Conservation (phyloP, 495 filamentous ascomycete species). For the Penicillium lagena region DNA sequence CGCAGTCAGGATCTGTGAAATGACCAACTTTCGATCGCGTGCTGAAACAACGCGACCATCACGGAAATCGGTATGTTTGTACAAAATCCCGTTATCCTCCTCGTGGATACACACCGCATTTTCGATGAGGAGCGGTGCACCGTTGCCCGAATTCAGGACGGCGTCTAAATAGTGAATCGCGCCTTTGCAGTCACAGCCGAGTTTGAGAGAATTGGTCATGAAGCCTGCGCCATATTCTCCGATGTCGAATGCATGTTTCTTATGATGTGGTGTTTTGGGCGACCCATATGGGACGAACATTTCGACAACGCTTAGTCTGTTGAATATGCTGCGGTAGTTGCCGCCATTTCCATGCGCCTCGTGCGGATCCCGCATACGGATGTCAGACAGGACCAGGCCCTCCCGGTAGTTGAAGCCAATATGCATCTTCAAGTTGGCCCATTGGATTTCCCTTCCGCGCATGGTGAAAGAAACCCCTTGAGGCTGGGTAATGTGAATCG, state of each 20-base stretch:
- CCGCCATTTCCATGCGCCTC: conserved; percentile 53
- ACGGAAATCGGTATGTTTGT: conserved; percentile 81
- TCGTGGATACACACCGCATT: conserved; percentile 79
- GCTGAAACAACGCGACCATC: conserved; percentile 61
- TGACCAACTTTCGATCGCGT: conserved; percentile 62
- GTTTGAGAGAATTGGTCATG: conserved; percentile 67
- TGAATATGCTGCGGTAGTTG: conserved; percentile 46
- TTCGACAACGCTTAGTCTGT: conserved; percentile 62
- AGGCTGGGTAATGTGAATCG: conserved; percentile 33
- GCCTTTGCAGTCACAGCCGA: conserved; percentile 68
- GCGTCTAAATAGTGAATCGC: conserved; percentile 68
- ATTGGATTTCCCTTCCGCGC: conserved; percentile 31
- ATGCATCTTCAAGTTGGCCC: conserved; percentile 36
- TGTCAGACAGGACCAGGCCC: conserved; percentile 62
- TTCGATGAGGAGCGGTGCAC: conserved; percentile 52
- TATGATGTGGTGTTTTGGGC: conserved; percentile 64
- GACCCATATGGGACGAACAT: conserved; percentile 79
- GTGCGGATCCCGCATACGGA: conserved; percentile 17
- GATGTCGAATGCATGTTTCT: conserved; percentile 74
- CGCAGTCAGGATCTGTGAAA: conserved; percentile 59
- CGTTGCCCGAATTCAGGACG: conserved; percentile 47
- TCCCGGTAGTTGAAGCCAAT: conserved; percentile 71
- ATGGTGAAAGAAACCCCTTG: conserved; percentile 34
- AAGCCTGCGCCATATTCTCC: conserved; percentile 69
- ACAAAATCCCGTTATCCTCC: conserved; percentile 66